Base-by-base conservation (phyloP, 2,329 filamentous ascomycete genomes). In the Verticillium klebahnii region DNA sequence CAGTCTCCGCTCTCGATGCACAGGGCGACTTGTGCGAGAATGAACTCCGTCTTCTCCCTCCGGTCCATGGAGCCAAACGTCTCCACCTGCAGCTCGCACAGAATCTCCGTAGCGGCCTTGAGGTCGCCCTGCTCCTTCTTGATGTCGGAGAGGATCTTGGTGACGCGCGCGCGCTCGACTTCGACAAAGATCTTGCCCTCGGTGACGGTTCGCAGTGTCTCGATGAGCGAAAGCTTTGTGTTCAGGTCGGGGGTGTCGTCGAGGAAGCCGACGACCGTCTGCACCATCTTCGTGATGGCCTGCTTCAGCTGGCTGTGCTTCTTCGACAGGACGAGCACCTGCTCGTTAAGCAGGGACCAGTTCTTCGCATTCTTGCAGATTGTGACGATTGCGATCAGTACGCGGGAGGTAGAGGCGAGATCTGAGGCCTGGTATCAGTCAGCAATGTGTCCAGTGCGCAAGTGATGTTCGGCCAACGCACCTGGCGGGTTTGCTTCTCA, bases 161-260 rank as follows among this genome's bases (percentile, higher is more conserved):
- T 99, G 63, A 99, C 89, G 68, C 95, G 91, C 67, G 95, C 95
- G 68, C 95, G 89, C 83, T 99, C 95, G 60, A 99, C 95, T 82
- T 99, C 95, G 70, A 99, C 94, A 72, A 99, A 99, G 75, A 99
- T 99, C 90, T 99, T 99, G 79, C 95, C 95, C 78, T 99, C 95
- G 9, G 95, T 99, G 57, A 99, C 94, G 52, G 94, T 98, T 69
- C 95, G 88, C 71, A 99, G 78, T 1, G 94, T 96, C 78, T 99
- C 94, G 71, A 99, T 99, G 63, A 97, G 88, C 25, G 91, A 90
- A 62, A 99, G 82, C 81, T 98, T 99, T 39, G 88, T 93, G 69
- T 97, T 93, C 64, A 92, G 73, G 71, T 87, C 90, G 37, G 95
- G 93, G 25, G 93, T 93, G 56, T 90, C 87, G 72, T 96, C 90